These are phyloP conservation scores for Corniculantispora saksenae DNA, from an alignment of 2,329 filamentous ascomycete species.

Conservation along the genomic window DNA sequence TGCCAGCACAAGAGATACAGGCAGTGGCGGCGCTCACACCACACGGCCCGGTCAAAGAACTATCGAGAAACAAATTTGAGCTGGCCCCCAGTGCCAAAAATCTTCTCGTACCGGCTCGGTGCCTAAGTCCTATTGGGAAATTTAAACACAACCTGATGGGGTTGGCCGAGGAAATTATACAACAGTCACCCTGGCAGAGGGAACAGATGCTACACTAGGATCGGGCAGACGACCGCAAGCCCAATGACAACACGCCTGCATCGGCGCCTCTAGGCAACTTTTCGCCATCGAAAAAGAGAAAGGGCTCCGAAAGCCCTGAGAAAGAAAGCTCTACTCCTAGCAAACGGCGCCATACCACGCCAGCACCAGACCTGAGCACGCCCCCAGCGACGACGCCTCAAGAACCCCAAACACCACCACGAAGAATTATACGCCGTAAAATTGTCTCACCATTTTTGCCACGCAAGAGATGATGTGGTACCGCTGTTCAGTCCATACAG, in stretches of 20 bases:
- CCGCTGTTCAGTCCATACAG: not conserved
- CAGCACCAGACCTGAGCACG: too few relatives aligned
- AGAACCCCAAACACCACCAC: not conserved
- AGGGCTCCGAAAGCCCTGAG: not conserved
- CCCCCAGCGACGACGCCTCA: not conserved
- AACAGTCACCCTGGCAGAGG: not conserved
- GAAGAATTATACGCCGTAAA: constrained; percentile 10
- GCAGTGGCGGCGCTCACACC: not conserved
- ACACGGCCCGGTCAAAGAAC: constrained; percentile 10
- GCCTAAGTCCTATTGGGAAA: constrained; percentile 7
- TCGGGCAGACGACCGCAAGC: not conserved
- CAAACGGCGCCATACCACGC: not conserved
- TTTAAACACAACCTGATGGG: constrained; percentile 16
- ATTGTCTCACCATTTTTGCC: constrained; percentile 10
- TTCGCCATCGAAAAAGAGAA: not conserved
- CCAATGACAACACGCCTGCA: not conserved
- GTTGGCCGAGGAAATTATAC: constrained; percentile 4
- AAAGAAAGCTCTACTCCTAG: not conserved
- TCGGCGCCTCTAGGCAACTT: not conserved
- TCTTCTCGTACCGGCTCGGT: constrained; percentile 1
- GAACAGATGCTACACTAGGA: not conserved
- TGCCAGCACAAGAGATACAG: not conserved
- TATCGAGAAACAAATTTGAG: constrained; percentile 12
- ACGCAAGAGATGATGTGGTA: not conserved
- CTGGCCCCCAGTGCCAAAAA: constrained; percentile 7